These are phyloP conservation scores for Aspergillus tubingensis DNA, from an alignment of 2,329 filamentous ascomycete genomes.

Conservation along the genomic window DNA sequence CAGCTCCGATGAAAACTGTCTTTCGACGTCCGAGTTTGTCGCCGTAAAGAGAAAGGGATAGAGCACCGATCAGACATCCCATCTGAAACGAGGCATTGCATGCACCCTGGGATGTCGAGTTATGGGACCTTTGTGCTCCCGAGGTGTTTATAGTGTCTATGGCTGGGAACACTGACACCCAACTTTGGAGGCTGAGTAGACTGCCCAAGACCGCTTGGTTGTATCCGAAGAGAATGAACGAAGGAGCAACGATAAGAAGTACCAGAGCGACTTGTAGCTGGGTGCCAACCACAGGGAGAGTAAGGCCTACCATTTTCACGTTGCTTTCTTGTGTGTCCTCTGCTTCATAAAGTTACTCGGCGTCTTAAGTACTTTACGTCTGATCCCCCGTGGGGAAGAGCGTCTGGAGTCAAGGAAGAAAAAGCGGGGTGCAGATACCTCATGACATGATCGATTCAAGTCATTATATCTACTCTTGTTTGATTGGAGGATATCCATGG, in stretches of 20 bases:
- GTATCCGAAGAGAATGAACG: constrained; percentile 55
- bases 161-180: constrained; percentile 50
- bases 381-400: too few species aligned
- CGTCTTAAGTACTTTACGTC: neutral
- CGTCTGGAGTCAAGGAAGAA: too few species aligned
- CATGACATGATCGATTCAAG: too few species aligned
- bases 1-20: constrained; percentile 45
- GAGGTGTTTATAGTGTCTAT: constrained; percentile 51
- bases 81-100: constrained; percentile 41
- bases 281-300: neutral
- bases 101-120: constrained; percentile 45
- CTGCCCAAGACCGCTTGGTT: constrained; percentile 50
- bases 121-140: constrained; percentile 45
- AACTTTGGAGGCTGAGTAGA: constrained; percentile 8
- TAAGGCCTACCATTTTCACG: neutral
- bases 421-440: too few species aligned
- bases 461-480: too few species aligned
- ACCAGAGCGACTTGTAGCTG: neutral
- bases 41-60: constrained; percentile 50
- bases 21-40: constrained; percentile 49
- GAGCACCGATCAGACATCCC: constrained; percentile 49
- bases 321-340: neutral
- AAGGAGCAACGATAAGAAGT: constrained; percentile 21
- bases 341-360: neutral
- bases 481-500: too few species aligned